A percentile compares a stretch with the other conserved stretches of the same genome.
phyloP scores from a whole-genome alignment of 441 rosid genomes.

The Populus tomentosa region DNA sequence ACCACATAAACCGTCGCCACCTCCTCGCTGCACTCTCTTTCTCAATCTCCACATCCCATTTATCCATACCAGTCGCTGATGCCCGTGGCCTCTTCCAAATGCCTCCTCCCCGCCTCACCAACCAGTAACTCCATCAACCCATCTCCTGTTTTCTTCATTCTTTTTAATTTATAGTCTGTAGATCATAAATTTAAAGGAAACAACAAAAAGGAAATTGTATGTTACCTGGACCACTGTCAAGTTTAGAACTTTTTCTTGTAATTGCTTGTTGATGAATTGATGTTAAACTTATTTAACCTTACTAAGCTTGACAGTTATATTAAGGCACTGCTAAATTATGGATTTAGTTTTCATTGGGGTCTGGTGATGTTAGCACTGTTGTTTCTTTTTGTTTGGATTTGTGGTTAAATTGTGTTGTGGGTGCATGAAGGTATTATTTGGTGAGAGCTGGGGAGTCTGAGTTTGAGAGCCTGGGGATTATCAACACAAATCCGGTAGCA shows the following conservation, averaged over 20 bases:
- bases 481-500: constrained; percentile 82
- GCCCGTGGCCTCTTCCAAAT: constrained; percentile 75
- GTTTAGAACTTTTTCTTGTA: neutral
- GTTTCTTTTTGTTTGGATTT: constrained; percentile 2
- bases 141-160: neutral
- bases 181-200: neutral
- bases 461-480: constrained; percentile 69
- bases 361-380: neutral
- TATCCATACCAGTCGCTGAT: constrained; percentile 17
- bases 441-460: constrained; percentile 93
- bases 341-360: neutral
- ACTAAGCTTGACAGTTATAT: neutral
- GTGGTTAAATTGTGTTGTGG: constrained; percentile 6
- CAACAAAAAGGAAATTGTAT: neutral
- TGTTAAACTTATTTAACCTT: neutral
- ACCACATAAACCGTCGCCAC: constrained; percentile 39
- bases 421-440: constrained; percentile 54
- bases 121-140: constrained; percentile 32
- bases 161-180: neutral
- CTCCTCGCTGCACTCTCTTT: constrained; percentile 43
- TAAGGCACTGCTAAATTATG: neutral
- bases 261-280: neutral
- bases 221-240: neutral
- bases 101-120: constrained; percentile 63
- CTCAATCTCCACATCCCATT: constrained; percentile 26